These are phyloP conservation scores for Heliamphora pulchella DNA, from an alignment of 179 eudicot genomes.

Conservation along the genomic window DNA sequence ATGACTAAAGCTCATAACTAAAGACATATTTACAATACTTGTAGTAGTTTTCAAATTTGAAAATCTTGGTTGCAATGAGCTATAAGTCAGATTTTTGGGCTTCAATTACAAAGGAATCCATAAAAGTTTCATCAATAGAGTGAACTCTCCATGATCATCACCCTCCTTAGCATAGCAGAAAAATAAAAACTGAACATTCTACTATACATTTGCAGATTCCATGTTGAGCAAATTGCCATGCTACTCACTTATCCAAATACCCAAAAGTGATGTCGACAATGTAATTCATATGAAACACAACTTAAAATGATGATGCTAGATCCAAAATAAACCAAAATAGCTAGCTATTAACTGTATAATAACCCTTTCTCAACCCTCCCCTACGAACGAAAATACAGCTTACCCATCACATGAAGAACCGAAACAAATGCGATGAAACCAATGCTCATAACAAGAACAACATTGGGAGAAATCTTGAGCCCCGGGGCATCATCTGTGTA, in stretches of 20 bases:
- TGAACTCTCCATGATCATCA: too few relatives aligned
- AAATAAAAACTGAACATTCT: too few relatives aligned
- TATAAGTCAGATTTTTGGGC: too few relatives aligned
- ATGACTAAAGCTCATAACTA: too few relatives aligned
- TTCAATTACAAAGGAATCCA: too few relatives aligned
- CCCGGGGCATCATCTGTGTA: constrained; percentile 62
- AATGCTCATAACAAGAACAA: constrained; percentile 55
- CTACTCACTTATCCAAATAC: neutral
- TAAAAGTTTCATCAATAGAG: too few relatives aligned
- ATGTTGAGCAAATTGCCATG: neutral
- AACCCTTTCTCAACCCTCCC: constrained; percentile 14
- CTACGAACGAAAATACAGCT: constrained; percentile 26
- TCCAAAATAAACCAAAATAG: neutral
- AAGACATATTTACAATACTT: too few relatives aligned
- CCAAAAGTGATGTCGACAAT: neutral
- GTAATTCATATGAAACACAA: neutral
- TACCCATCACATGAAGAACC: constrained; percentile 48
- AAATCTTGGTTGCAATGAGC: too few relatives aligned
- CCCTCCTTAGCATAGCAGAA: too few relatives aligned
- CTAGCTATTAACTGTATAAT: neutral
- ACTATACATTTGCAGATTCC: neutral
- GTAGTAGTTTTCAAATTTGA: too few relatives aligned
- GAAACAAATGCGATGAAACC: constrained; percentile 57
- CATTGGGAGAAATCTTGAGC: constrained; percentile 55
- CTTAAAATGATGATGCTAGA: neutral